These are phyloP conservation scores for Annona cherimola DNA, from an alignment of 164 flowering plant genomes.

Conservation along the genomic window DNA sequence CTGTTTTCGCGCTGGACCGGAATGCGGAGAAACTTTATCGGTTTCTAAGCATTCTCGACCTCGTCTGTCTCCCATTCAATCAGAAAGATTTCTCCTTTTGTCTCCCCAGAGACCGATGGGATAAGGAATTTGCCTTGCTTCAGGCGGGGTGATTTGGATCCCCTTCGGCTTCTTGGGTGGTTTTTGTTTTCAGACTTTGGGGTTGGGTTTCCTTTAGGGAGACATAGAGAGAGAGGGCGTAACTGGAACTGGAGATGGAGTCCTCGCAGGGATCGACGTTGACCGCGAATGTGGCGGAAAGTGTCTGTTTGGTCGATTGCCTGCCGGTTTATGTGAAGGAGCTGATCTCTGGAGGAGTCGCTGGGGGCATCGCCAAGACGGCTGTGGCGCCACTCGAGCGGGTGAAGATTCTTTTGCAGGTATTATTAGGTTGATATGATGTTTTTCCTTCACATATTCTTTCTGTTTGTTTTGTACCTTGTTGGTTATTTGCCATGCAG, in stretches of 20 bases:
- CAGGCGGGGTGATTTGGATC: constrained; percentile 47
- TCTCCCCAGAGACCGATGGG: constrained; percentile 71
- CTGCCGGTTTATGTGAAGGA: constrained; percentile 84
- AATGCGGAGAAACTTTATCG: constrained; percentile 37
- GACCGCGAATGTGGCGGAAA: constrained; percentile 61
- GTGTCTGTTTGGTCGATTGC: constrained; percentile 39
- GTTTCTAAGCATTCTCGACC: constrained; percentile 45
- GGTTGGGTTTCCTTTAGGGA: background rate
- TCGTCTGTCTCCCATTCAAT: constrained; percentile 22
- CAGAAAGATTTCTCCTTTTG: constrained; percentile 37
- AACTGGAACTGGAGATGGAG: constrained; percentile 39
- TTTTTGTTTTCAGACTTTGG: background rate
- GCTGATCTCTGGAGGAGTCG: constrained; percentile 89
- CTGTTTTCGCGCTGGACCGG: constrained; percentile 18
- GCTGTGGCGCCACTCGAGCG: constrained; percentile 88
- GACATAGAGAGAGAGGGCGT: background rate
- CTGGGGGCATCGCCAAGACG: constrained; percentile 86
- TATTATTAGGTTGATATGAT: constrained; percentile 8
- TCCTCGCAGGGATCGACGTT: constrained; percentile 72
- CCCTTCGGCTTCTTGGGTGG: background rate
- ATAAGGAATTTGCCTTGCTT: constrained; percentile 60
- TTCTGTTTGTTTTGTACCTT: too few species aligned
- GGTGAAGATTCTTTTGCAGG: constrained; percentile 83
- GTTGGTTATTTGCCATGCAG: too few species aligned
- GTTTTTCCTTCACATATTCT: background rate